Conservation (phyloP, 352 stramenopile genomes). For the Achlya hypogyna region DNA sequence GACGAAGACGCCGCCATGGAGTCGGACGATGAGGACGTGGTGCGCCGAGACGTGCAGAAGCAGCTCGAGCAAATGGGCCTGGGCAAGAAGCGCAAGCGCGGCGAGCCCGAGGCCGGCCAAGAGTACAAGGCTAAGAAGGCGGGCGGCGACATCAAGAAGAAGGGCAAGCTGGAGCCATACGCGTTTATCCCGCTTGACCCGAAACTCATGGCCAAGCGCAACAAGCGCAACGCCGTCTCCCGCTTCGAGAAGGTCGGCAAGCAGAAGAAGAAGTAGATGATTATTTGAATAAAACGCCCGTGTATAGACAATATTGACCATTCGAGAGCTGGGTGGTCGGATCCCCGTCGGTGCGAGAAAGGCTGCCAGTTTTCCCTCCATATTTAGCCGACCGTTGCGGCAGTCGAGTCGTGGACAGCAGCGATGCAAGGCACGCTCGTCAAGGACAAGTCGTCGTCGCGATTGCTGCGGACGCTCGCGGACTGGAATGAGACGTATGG, state of each 20-base stretch:
- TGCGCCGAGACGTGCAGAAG: constrained; percentile 73
- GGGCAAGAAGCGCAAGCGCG: constrained; percentile 59
- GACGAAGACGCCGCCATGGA: constrained; percentile 42
- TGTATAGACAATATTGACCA: too few relatives aligned
- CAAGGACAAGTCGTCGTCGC: background rate
- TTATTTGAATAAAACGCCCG: too few relatives aligned
- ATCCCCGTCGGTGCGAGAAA: too few relatives aligned
- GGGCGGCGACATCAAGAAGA: constrained; percentile 93
- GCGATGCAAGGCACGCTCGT: too few relatives aligned
- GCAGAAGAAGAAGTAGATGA: constrained; percentile 32
- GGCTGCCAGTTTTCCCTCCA: too few relatives aligned
- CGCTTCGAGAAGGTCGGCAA: constrained; percentile 77
- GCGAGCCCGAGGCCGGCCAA: constrained; percentile 53
- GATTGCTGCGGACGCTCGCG: background rate
- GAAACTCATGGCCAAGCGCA: constrained; percentile 88
- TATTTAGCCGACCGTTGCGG: too few relatives aligned
- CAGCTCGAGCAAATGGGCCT: constrained; percentile 80
- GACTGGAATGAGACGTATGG: background rate
- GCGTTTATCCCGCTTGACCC: constrained; percentile 96
- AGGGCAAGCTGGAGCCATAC: constrained; percentile 96
- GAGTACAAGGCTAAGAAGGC: constrained; percentile 95
- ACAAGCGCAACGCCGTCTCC: constrained; percentile 72
- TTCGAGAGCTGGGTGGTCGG: too few relatives aligned
- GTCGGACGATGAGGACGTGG: constrained; percentile 40
- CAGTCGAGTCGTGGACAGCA: too few relatives aligned